Evolutionary conservation across 495 filamentous ascomycete species (phyloP), one percentile per base, ranked within the genome.

Genomic region (Podospora comata): DNA sequence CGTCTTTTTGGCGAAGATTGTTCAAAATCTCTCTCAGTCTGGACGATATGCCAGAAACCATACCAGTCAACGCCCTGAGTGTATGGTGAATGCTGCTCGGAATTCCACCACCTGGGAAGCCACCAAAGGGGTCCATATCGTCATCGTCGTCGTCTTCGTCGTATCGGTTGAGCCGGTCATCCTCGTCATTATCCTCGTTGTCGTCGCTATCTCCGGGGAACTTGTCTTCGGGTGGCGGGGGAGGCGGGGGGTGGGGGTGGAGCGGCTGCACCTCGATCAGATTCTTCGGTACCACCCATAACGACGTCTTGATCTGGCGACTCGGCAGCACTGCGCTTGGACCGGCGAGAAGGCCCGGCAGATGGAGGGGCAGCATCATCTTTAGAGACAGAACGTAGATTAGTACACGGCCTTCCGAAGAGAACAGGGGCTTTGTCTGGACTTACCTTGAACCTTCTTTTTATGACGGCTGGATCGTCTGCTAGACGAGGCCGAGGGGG

Each of bases 1-100:
- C 92, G 55, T 93, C 92, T 78, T 96, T 96, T 71, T 91, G 88
- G 73, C 88, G 89, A 65, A 99, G 84, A 71, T 94, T 94, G 73
- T 82, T 85, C 68, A 98, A 85, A 62, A 97, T 91, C 68, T 93
- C 90, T 30, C 95, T 88, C 57, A 99, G 80, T 58, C 92, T 88
- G 5, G 88, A 84, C 27, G 91, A 91, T 66, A 92, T 87, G 44
- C 92, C 91, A 2, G 92, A 89, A 81, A 97, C 92, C 85, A 97
- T 95, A 69, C 95, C 94, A 67, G 85, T 95, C 69, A 99, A 80
- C 5, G 92, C 91, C 70, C 95, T 85, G 5, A 99, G 85, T 7
- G 93, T 96, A 72, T 91, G 20, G 92, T 91, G n/a, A 98, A 82
- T 32, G 30, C 30, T 32, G 15, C 79, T 77, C n/a, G 78, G 77